Base-by-base conservation (phyloP, 768 basidiomycete species). In the Trametes maxima region DNA sequence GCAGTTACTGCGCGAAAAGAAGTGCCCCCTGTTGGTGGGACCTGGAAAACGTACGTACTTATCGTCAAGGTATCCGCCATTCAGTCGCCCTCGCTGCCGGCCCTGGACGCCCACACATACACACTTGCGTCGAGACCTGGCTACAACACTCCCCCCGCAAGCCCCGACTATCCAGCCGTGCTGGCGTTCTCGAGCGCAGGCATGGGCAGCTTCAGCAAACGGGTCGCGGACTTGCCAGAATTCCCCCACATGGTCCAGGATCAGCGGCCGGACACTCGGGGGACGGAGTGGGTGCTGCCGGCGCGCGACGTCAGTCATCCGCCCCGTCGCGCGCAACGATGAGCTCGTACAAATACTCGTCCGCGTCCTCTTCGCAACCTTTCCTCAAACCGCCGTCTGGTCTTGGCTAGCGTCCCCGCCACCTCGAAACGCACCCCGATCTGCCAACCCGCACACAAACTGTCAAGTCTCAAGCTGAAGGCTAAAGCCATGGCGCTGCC, bases 251-350 rank as follows among this genome's bases (percentile, higher is more conserved):
- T 19, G 21, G 44, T 8, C 44, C n/a, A n/a, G 10, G 5, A 25
- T 13, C 46, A 24, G 13, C 11, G 46, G 46, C 25, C 8, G 46
- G 14, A 16, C 24, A 25, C 48, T 59, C 57, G 57, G 59, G n/a
- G 47, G 4, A 11, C 3, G 14, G 22, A 37, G 46, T 54, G 33
- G 52, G 17, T 53, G 44, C 51, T 33, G 55, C 60, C 54, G 60
- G n/a, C 3, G 61, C 39, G 5, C 55, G 44, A 46, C 55, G 54
- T 57, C 61, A 56, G 51, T 49, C 60, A 33, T 21, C 35, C 50
- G 61, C 40, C 40, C 33, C 48, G 60, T 22, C 54, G 55, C 33
- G 43, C 35, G 39, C 61, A 14, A 49, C 61, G 60, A 51, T 35
- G 55, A 57, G 56, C 61, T 48, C 42, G 45, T 28, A 33, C 45